A percentile compares a stretch with the other conserved stretches of the same genome.
Evolutionary conservation across 352 stramenopile species (phyloP).

Genomic region (Phytopythium oedochilum): DNA sequence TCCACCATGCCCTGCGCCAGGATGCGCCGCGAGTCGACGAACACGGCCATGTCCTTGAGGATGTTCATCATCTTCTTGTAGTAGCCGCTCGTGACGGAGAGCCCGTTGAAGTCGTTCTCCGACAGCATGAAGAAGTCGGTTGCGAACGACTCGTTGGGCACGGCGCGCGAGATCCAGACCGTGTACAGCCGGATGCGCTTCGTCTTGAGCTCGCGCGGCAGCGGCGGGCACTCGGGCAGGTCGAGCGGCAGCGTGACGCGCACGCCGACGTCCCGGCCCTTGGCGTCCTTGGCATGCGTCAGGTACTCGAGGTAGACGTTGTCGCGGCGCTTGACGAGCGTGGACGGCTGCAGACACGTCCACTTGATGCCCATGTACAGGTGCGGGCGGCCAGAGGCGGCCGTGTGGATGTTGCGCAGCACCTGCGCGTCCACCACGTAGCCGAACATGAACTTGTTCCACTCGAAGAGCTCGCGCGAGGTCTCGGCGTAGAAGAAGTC

Average conservation of each 20-base stretch:
- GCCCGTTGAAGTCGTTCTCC: constrained; percentile 43
- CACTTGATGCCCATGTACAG: constrained; percentile 83
- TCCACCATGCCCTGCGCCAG: constrained; percentile 40
- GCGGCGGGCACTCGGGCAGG: constrained; percentile 50
- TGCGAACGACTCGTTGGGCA: constrained; percentile 25
- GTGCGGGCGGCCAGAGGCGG: constrained; percentile 27
- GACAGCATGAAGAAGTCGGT: constrained; percentile 59
- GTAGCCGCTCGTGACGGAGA: constrained; percentile 26
- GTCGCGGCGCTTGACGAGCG: constrained; percentile 62
- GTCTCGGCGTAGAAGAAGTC: constrained; percentile 66
- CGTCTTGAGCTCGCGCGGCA: constrained; percentile 44
- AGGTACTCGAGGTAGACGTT: constrained; percentile 78
- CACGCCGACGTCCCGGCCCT: constrained; percentile 55
- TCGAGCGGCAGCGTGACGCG: constrained; percentile 64
- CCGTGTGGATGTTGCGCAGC: constrained; percentile 71
- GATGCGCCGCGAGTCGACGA: constrained; percentile 60
- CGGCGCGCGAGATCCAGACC: constrained; percentile 44
- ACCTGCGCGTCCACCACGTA: constrained; percentile 62
- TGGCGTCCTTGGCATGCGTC: constrained; percentile 53
- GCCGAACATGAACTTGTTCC: constrained; percentile 66
- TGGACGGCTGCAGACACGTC: constrained; percentile 52
- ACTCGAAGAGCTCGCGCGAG: constrained; percentile 51
- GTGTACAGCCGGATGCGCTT: constrained; percentile 47
- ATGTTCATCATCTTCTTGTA: constrained; percentile 59
- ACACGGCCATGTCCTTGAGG: constrained; percentile 52